Base-by-base conservation (phyloP, 2,329 filamentous ascomycete species). In the Colletotrichum sp. region DNA sequence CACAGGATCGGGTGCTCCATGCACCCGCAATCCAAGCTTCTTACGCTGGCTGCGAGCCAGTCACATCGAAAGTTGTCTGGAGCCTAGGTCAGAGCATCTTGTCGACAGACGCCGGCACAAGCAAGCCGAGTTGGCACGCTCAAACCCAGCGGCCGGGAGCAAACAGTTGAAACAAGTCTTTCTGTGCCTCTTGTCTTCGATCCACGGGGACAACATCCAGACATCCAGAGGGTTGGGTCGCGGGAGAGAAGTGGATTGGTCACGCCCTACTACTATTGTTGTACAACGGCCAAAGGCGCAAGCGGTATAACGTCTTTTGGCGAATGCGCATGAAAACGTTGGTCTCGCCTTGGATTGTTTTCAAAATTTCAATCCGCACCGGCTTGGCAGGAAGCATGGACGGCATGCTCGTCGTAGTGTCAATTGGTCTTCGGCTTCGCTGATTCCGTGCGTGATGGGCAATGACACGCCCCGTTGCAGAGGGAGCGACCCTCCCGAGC, bases 251-350 rank as follows among this genome's bases (percentile, higher is more conserved):
- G 32, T 49, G 30, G 57, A 69, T 76, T 52, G 73, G 73, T 39
- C n/a, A 18, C 15, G n/a, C 13, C 32, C 26, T 55, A 15, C 13
- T 59, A 16, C n/a, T 15, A 55, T 64, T 12, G 70, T 76, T 59
- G 64, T 60, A 73, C 73, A 18, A 34, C 34, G 24, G 28, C 28
- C 62, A 36, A 60, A 32, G 32, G 64, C 49, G 57, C 57, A 65
- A 59, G 70, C 34, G 18, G 70, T 76, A 73, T 73, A 73, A 73
- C 73, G 70, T 73, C 64, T 64, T 52, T 73, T 69, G 16, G 30
- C 69, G 72, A 75, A 57, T 24, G 34, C 52, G 69, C 69, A 55
- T 72, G 15, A 60, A 34, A 21, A 2, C 12, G n/a, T 24, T 28
- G 21, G 24, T 32, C 28, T 34, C 59, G 26, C 26, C 18, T n/a